These are phyloP conservation scores for Bolboschoenus planiculmis DNA, from an alignment of 176 grass and related monocot genomes.

Conservation along the genomic window DNA sequence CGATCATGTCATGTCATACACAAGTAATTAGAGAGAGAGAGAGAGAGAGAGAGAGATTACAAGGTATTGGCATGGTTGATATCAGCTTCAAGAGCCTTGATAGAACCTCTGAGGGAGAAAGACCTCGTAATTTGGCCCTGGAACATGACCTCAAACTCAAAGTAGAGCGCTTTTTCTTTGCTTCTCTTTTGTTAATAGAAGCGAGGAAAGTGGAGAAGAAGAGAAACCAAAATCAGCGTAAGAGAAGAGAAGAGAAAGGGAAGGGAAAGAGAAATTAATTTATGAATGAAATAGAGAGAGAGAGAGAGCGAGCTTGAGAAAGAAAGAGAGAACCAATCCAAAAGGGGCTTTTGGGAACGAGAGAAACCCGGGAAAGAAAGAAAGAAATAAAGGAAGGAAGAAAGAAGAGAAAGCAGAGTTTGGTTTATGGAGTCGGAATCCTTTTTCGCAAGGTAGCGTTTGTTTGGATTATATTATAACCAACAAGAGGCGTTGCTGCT, in stretches of 20 bases:
- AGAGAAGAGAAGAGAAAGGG: slow-evolving; percentile 31
- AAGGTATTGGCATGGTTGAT: slow-evolving; percentile 97
- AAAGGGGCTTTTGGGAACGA: slow-evolving; percentile 17
- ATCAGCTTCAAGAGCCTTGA: slow-evolving; percentile 95
- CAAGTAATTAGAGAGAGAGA: slow-evolving; percentile 5
- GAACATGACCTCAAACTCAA: slow-evolving; percentile 45
- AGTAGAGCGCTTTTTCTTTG: background rate
- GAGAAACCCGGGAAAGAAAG: slow-evolving; percentile 4
- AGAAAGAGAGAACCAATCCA: background rate
- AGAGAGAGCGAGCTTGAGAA: too few relatives aligned
- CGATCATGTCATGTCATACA: background rate
- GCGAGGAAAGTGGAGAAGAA: slow-evolving; percentile 6
- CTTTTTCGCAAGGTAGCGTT: background rate
- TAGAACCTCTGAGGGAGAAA: slow-evolving; percentile 74
- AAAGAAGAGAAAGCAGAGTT: background rate
- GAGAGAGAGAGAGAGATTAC: slow-evolving; percentile 34
- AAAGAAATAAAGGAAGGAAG: background rate
- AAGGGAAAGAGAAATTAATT: slow-evolving; percentile 26
- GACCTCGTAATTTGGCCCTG: slow-evolving; percentile 59
- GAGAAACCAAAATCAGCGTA: slow-evolving; percentile 2
- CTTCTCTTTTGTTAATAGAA: slow-evolving; percentile 8
- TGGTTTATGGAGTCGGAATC: slow-evolving; percentile 3
- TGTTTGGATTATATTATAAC: slow-evolving; percentile 14
- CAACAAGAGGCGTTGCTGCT: background rate
- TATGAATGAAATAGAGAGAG: slow-evolving; percentile 32